Evolutionary conservation across 2,329 filamentous ascomycete species (phyloP), one percentile per base, ranked within the genome.

Genomic region (Fusarium armeniacum): DNA sequence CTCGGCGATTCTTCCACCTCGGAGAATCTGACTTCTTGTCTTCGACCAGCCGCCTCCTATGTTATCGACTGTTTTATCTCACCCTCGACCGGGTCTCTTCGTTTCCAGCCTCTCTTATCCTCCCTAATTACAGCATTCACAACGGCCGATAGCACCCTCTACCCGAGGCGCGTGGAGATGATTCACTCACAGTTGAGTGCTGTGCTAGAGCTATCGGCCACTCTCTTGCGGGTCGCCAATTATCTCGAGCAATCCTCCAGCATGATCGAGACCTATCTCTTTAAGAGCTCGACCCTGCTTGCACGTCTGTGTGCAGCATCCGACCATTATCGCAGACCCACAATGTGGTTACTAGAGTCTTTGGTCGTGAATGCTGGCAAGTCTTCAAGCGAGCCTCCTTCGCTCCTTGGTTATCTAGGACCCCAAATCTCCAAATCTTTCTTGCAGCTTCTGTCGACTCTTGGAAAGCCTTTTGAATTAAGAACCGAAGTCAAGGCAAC

Each of bases 341-440:
- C 91, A 2, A 85, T 94, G 33, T 84, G 86, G 28, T 82, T 98
- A 3, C 82, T 97, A 10, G 90, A 94, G 65, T 87, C 90, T 13
- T 81, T 97, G 20, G 89, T 97, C 30, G 84, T 90, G 44, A 90
- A 87, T 69, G 90, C 91, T 26, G 88, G 90, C 26, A 88, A 88
- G 65, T 82, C 85, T 18, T 81, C 86, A 32, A 85, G 85, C n/a
- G 94, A 98, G 72, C 93, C 94, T 1, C 93, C 93, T n/a, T 98
- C 95, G 9, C 85, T 99, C n/a, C 87, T 99, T 24, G 94, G 94
- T 33, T 93, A 97, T 76, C 84, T 99, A 9, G 94, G 94, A 2
- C 87, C 93, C 12, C 89, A 93, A 58, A 90, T 93, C 11, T 93
- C 94, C 13, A 93, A 93, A 73, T 91, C 92, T 40, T 97, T 99